Percentiles rank a stretch among this genome's conserved stretches.
Evolutionary conservation across 2,329 filamentous ascomycete species (phyloP).

Genomic region (Penicillium crustosum): DNA sequence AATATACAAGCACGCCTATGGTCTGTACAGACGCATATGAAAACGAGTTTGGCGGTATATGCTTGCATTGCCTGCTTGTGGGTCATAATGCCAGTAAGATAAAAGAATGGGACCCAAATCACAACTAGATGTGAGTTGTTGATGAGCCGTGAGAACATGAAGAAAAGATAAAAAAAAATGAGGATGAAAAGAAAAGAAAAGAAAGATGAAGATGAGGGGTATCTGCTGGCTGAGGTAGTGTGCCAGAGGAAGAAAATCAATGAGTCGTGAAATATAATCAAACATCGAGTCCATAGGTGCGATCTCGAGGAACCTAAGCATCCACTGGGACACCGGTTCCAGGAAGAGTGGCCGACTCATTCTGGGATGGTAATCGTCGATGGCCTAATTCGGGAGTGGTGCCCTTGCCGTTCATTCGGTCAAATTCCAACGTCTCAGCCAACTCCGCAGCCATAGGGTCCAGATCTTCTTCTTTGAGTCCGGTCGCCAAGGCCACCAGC

Average conservation of each 20-base stretch:
- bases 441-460: conserved; percentile 50
- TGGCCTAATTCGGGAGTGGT: conserved; percentile 32
- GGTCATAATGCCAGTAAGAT: not conserved
- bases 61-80: not conserved
- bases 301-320: conserved; percentile 21
- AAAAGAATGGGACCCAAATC: not conserved
- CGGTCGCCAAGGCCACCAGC: conserved; percentile 48
- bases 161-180: not conserved
- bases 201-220: conserved; percentile 27
- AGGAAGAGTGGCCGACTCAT: conserved; percentile 29
- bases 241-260: conserved; percentile 23
- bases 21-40: not conserved
- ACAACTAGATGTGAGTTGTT: not conserved
- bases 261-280: conserved; percentile 17
- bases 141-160: not conserved
- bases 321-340: conserved; percentile 36
- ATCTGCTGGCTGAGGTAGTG: conserved; percentile 32
- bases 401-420: conserved; percentile 41
- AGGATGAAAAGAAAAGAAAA: not conserved
- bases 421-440: conserved; percentile 47
- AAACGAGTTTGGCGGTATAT: not conserved
- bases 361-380: conserved; percentile 21
- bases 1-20: not conserved
- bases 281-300: not conserved
- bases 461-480: conserved; percentile 48